phyloP scores from a whole-genome alignment of 2,329 filamentous ascomycete genomes.

The Orbilia ellipsospora region DNA sequence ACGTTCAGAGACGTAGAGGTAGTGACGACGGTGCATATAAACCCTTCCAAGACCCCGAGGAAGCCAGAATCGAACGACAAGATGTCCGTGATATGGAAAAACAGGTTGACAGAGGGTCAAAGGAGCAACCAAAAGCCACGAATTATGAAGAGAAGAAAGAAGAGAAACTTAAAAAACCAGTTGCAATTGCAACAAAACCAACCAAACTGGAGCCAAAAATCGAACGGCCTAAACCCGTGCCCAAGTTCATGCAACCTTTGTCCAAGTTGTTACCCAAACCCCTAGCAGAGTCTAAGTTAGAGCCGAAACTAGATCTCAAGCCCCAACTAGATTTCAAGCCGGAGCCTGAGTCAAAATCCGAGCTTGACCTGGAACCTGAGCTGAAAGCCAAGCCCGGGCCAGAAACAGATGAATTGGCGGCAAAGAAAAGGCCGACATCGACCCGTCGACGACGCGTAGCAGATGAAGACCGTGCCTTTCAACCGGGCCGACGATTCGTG shows the following conservation, averaged over 20 bases:
- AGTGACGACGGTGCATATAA: slow-evolving; percentile 28
- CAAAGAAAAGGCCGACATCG: background rate
- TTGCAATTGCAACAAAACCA: background rate
- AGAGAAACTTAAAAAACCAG: background rate
- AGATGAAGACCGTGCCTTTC: slow-evolving; percentile 35
- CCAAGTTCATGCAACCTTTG: too few relatives aligned
- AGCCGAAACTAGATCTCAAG: background rate
- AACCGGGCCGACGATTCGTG: slow-evolving; percentile 13
- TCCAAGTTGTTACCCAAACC: background rate
- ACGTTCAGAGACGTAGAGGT: background rate
- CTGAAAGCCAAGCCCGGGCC: background rate
- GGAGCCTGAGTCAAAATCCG: background rate
- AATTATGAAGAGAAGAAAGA: background rate
- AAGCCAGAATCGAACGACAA: slow-evolving; percentile 24
- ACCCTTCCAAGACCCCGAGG: slow-evolving; percentile 22
- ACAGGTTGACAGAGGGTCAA: slow-evolving; percentile 6
- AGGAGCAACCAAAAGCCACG: background rate
- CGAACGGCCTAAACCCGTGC: background rate
- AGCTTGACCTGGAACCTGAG: background rate
- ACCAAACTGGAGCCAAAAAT: too few relatives aligned
- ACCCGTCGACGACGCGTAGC: slow-evolving; percentile 12
- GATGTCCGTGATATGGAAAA: slow-evolving; percentile 30
- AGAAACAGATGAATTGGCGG: background rate
- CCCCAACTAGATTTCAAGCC: background rate
- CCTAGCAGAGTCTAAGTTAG: background rate